A percentile compares a stretch with the other conserved stretches of the same genome.
Conservation (phyloP, 805 yeast genomes). For the Hanseniaspora hatyaiensis region DNA sequence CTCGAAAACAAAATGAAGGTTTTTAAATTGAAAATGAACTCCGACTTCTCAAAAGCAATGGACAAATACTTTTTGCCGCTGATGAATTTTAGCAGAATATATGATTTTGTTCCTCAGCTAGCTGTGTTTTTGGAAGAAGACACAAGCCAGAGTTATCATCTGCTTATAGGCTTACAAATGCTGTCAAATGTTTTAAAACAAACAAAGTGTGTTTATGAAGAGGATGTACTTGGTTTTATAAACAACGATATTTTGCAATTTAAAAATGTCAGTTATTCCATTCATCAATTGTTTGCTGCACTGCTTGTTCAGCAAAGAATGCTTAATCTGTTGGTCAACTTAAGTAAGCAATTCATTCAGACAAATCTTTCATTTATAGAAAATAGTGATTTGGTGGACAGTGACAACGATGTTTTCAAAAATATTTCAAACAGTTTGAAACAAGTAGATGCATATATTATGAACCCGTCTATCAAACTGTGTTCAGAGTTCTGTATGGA, state of each 20-base stretch:
- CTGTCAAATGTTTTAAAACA: conserved; percentile 23
- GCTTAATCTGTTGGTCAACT: conserved; percentile 19
- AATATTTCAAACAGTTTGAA: neutral
- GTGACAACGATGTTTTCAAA: neutral
- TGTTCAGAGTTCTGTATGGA: conserved; percentile 8
- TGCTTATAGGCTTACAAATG: conserved; percentile 21
- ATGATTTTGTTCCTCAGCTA: neutral
- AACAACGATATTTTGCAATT: neutral
- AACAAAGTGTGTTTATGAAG: conserved; percentile 18
- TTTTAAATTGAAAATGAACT: neutral
- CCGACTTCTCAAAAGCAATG: neutral
- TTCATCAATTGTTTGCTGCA: conserved; percentile 38
- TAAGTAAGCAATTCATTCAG: conserved; percentile 24
- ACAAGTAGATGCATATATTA: neutral
- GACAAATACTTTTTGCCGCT: neutral
- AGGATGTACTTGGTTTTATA: neutral
- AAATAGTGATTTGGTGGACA: neutral
- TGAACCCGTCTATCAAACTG: neutral
- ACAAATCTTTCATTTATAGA: conserved; percentile 23
- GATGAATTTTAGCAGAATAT: neutral
- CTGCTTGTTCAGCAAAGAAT: conserved; percentile 21
- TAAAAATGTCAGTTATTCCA: conserved; percentile 19
- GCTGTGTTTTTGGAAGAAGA: conserved; percentile 1
- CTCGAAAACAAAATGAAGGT: neutral
- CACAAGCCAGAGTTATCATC: neutral